phyloP scores from a whole-genome alignment of 495 filamentous ascomycete species.

The Aspergillus bridgeri region DNA sequence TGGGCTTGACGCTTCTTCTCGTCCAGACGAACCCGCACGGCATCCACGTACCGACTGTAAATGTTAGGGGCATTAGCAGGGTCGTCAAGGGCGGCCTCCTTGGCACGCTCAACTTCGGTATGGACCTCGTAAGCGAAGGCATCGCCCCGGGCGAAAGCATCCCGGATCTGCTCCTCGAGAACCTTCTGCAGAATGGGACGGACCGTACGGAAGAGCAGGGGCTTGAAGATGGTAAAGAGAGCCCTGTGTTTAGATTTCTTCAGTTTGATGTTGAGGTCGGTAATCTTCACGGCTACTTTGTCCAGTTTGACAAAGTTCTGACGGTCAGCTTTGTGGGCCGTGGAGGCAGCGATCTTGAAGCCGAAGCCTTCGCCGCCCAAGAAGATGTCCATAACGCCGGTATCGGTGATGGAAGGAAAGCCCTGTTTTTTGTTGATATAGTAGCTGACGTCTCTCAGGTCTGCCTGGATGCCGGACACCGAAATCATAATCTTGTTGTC shows the following conservation, averaged over 20 bases:
- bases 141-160: conserved; percentile 71
- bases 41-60: conserved; percentile 77
- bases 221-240: conserved; percentile 84
- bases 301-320: conserved; percentile 92
- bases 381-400: conserved; percentile 85
- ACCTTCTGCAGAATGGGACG: conserved; percentile 82
- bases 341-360: conserved; percentile 89
- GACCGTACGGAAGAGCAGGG: conserved; percentile 77
- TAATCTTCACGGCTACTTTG: conserved; percentile 78
- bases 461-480: conserved; percentile 76
- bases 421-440: conserved; percentile 95
- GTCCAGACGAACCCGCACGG: conserved; percentile 68
- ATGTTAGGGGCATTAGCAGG: conserved; percentile 80
- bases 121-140: conserved; percentile 69
- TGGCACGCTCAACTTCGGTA: conserved; percentile 72
- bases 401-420: conserved; percentile 87
- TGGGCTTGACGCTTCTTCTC: conserved; percentile 71
- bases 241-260: conserved; percentile 93
- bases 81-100: conserved; percentile 61
- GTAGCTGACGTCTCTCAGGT: conserved; percentile 75
- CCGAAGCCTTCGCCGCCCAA: conserved; percentile 83
- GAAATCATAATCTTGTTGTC: conserved; percentile 77
- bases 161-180: conserved; percentile 80
- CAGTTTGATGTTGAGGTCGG: conserved; percentile 83
- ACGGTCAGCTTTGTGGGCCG: conserved; percentile 69